Percentiles rank a stretch among this genome's conserved stretches.
Evolutionary conservation across 179 eudicot species (phyloP).

Genomic region (Nepenthes alata): DNA sequence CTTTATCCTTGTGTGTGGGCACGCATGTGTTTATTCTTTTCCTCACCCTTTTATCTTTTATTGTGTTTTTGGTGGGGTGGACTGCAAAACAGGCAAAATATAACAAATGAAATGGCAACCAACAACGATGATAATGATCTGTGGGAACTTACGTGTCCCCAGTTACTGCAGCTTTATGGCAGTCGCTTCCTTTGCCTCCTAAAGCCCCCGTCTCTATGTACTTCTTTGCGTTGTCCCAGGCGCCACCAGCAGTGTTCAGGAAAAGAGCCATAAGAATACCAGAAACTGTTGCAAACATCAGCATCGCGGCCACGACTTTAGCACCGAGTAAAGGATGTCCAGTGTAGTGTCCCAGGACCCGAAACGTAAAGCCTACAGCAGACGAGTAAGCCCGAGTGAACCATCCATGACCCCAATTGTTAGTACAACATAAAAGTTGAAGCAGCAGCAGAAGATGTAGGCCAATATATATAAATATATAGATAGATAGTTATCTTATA

Average conservation of each 20-base stretch:
- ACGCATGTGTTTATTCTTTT: no score
- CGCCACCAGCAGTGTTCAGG: conserved; percentile 96
- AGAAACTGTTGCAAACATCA: conserved; percentile 97
- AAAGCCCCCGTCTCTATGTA: conserved; percentile 96
- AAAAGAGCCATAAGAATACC: conserved; percentile 99
- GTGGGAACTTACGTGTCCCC: conserved; percentile 89
- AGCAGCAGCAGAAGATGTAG: no score
- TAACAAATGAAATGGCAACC: background rate
- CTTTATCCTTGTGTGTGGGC: no score
- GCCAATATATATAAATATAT: no score
- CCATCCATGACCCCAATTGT: background rate
- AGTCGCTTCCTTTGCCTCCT: conserved; percentile 97
- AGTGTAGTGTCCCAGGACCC: conserved; percentile 66
- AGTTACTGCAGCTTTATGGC: conserved; percentile 91
- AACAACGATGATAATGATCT: background rate
- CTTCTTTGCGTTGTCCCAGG: conserved; percentile 99
- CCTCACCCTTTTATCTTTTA: no score
- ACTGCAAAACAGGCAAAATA: background rate
- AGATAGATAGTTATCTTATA: no score
- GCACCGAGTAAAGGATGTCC: conserved; percentile 97
- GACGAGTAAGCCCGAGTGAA: background rate
- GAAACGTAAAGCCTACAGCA: conserved; percentile 66
- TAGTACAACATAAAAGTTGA: no score
- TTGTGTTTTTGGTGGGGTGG: no score
- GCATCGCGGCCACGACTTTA: conserved; percentile 86